A percentile compares a stretch with the other conserved stretches of the same genome.
Conservation (phyloP, 1,284 basidiomycete species). For the Macrocybe sp. region DNA sequence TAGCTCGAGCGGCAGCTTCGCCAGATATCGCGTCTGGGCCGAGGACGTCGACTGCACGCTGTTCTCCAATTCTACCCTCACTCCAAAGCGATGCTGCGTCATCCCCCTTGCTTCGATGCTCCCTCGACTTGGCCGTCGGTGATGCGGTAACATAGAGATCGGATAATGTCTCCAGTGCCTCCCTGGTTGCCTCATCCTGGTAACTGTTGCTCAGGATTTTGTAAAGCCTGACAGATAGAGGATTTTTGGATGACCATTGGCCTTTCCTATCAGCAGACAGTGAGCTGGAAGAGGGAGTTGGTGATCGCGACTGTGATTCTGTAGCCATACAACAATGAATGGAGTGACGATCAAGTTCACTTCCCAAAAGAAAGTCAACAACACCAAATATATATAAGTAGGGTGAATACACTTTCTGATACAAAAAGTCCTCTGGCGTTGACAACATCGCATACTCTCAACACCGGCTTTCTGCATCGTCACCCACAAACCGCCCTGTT, state of each 20-base stretch:
- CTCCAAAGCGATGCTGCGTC: slow-evolving; percentile 31
- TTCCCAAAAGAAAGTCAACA: too few species aligned
- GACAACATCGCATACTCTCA: too few species aligned
- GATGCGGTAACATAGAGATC: slow-evolving; percentile 55
- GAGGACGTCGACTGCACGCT: background rate
- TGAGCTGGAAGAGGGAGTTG: too few species aligned
- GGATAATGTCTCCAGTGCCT: slow-evolving; percentile 81
- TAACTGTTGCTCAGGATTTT: slow-evolving; percentile 85
- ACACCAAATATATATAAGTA: too few species aligned
- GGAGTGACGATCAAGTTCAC: too few species aligned
- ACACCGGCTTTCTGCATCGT: too few species aligned
- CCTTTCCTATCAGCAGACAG: too few species aligned
- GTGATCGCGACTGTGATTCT: too few species aligned
- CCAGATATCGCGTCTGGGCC: slow-evolving; percentile 28
- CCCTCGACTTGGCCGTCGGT: slow-evolving; percentile 27
- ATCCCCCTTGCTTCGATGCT: slow-evolving; percentile 25
- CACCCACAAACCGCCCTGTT: too few species aligned
- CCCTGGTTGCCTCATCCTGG: slow-evolving; percentile 73
- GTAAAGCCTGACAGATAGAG: slow-evolving; percentile 79
- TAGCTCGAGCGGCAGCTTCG: slow-evolving; percentile 62
- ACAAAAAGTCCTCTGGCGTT: too few species aligned
- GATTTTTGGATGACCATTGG: slow-evolving; percentile 39
- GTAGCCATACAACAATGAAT: too few species aligned
- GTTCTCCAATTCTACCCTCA: slow-evolving; percentile 10
- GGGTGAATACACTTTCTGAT: too few species aligned